Conservation (phyloP, 2,329 filamentous ascomycete genomes). For the Chaetomium olivaceum region DNA sequence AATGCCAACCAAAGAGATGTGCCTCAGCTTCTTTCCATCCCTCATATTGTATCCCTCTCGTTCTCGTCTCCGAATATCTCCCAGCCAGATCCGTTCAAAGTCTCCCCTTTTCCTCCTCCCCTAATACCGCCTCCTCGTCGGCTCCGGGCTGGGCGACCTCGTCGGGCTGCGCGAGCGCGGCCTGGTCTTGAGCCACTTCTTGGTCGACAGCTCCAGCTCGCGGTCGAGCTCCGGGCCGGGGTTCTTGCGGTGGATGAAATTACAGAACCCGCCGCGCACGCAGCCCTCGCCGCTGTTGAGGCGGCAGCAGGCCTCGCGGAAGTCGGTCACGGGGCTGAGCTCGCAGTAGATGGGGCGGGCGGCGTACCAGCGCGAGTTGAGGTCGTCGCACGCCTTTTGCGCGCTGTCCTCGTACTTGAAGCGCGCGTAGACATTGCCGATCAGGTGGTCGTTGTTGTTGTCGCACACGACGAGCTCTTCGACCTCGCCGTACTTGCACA, state of each 20-base stretch:
- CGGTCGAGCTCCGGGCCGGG: constrained; percentile 84
- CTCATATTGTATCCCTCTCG: not conserved
- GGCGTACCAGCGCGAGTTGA: constrained; percentile 96
- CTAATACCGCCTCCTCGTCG: constrained; percentile 69
- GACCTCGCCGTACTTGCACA: constrained; percentile 97
- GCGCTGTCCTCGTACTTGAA: constrained; percentile 99
- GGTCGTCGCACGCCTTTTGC: constrained; percentile 87
- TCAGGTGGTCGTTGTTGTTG: constrained; percentile 99
- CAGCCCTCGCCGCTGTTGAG: constrained; percentile 94
- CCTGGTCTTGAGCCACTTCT: constrained; percentile 93
- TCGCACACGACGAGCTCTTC: constrained; percentile 98
- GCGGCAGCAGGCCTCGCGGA: constrained; percentile 94
- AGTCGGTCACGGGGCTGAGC: constrained; percentile 93
- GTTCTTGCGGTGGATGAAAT: constrained; percentile 98
- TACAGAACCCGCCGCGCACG: constrained; percentile 95
- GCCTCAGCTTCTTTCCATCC: not conserved
- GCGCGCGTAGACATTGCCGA: constrained; percentile 97
- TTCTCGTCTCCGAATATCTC: not conserved
- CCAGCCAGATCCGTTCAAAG: not conserved
- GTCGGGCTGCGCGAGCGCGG: constrained; percentile 76
- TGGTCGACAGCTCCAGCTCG: constrained; percentile 83
- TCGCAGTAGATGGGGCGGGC: constrained; percentile 98
- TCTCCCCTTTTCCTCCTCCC: not conserved
- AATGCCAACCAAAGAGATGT: not conserved
- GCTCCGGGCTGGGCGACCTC: constrained; percentile 84